These are phyloP conservation scores for Boletus smithii DNA, from an alignment of 1,284 basidiomycete species.

Conservation along the genomic window DNA sequence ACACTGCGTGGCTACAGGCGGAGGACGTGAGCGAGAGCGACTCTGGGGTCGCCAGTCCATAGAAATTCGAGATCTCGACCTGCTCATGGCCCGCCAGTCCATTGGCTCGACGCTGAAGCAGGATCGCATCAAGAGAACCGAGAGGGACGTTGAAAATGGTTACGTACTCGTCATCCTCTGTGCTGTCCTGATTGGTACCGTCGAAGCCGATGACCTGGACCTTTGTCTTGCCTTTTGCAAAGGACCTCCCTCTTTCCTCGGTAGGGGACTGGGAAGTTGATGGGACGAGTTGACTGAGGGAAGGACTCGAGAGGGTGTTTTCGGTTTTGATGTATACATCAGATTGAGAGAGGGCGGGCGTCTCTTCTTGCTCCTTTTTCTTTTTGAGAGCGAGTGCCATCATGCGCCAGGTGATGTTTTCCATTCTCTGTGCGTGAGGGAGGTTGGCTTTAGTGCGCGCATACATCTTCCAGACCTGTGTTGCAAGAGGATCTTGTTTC, in stretches of 20 bases:
- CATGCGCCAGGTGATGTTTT: constrained; percentile 97
- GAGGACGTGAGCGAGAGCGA: constrained; percentile 70
- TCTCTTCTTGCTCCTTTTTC: constrained; percentile 71
- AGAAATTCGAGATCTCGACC: constrained; percentile 88
- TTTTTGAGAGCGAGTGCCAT: constrained; percentile 93
- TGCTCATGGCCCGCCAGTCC: constrained; percentile 93
- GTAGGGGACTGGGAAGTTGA: constrained; percentile 19
- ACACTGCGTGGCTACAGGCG: constrained; percentile 45
- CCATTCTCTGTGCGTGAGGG: constrained; percentile 93
- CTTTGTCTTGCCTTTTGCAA: constrained; percentile 72
- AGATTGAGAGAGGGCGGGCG: constrained; percentile 3
- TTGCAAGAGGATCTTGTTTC: constrained; percentile 85
- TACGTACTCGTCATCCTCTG: constrained; percentile 74
- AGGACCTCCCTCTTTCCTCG: constrained; percentile 62
- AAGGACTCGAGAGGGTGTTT: constrained; percentile 15
- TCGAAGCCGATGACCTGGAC: constrained; percentile 78
- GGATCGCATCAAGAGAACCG: constrained; percentile 23
- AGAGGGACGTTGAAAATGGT: constrained; percentile 26
- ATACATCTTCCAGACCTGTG: constrained; percentile 98
- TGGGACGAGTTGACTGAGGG: constrained; percentile 7
- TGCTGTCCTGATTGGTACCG: constrained; percentile 64
- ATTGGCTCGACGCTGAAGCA: constrained; percentile 57
- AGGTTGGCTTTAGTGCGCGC: constrained; percentile 83
- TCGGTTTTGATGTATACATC: constrained; percentile 31
- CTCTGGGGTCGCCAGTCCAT: constrained; percentile 79